These are phyloP conservation scores for Colletotrichum limetticola DNA, from an alignment of 2,329 filamentous ascomycete species.

Conservation along the genomic window DNA sequence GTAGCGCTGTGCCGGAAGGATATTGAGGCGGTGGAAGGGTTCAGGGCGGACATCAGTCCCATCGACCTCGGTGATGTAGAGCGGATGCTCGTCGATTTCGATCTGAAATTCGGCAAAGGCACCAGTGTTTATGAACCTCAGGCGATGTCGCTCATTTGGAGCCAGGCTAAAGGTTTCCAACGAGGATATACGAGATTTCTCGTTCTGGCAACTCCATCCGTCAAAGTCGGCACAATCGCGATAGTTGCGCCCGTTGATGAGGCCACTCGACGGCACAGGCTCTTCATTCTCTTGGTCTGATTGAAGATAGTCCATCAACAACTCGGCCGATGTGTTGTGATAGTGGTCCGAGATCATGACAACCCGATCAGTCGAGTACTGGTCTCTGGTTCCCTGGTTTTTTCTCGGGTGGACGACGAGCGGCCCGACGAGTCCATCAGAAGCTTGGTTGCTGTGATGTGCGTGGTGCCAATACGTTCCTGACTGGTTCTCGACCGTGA, in stretches of 20 bases:
- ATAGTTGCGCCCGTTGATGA: conserved; percentile 68
- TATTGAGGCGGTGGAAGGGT: conserved; percentile 68
- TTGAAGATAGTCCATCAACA: conserved; percentile 65
- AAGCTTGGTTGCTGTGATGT: conserved; percentile 72
- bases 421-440: conserved; percentile 75
- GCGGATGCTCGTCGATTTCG: conserved; percentile 73
- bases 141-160: conserved; percentile 68
- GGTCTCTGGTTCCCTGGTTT: conserved; percentile 39
- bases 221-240: conserved; percentile 47
- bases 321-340: conserved; percentile 63
- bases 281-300: conserved; percentile 68
- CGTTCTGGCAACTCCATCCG: conserved; percentile 56
- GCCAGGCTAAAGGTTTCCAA: conserved; percentile 52
- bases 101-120: conserved; percentile 80
- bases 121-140: conserved; percentile 77
- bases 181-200: conserved; percentile 16
- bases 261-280: conserved; percentile 71
- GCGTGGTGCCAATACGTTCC: conserved; percentile 72
- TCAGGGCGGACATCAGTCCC: conserved; percentile 72
- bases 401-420: conserved; percentile 72
- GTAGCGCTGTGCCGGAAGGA: conserved; percentile 78
- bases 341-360: conserved; percentile 81
- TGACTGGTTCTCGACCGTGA: conserved; percentile 65
- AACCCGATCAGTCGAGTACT: conserved; percentile 61
- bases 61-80: conserved; percentile 76